Evolutionary conservation across 2,329 filamentous ascomycete genomes (phyloP).

Genomic region (Fusarium coffeatum): DNA sequence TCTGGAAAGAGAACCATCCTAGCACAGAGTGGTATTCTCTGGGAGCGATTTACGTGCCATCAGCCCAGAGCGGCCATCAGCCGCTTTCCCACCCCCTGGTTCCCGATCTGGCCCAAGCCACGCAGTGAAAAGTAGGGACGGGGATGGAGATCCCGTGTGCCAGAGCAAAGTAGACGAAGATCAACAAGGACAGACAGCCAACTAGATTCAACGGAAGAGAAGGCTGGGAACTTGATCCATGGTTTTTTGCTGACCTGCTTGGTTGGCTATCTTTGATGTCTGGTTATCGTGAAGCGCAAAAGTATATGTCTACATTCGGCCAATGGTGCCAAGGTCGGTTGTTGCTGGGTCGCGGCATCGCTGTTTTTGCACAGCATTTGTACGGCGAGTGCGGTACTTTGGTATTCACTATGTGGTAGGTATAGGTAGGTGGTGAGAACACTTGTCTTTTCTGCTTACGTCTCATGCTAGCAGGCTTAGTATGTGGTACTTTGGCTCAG

Average conservation of each 20-base stretch:
- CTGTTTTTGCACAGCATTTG: background rate
- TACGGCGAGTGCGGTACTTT: background rate
- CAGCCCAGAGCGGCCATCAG: constrained; percentile 30
- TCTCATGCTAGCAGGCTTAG: background rate
- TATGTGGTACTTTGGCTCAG: background rate
- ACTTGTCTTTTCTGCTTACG: constrained; percentile 20
- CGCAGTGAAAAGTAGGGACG: constrained; percentile 41
- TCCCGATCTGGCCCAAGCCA: constrained; percentile 47
- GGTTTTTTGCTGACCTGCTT: background rate
- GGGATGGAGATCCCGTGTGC: constrained; percentile 44
- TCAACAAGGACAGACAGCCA: constrained; percentile 26
- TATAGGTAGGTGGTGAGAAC: background rate
- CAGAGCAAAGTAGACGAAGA: constrained; percentile 39
- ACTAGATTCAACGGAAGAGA: constrained; percentile 2
- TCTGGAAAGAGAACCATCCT: constrained; percentile 7
- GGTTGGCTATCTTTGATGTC: background rate
- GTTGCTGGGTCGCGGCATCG: background rate
- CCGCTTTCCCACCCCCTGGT: constrained; percentile 39
- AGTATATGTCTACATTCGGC: constrained; percentile 14
- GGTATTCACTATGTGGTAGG: background rate
- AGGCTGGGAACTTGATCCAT: constrained; percentile 13
- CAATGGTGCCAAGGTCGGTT: background rate
- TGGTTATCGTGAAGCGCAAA: background rate
- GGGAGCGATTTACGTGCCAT: constrained; percentile 43
- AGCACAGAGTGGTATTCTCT: constrained; percentile 19